These are phyloP conservation scores for Quercus lobata DNA, from an alignment of 331 rosid genomes.

Conservation along the genomic window DNA sequence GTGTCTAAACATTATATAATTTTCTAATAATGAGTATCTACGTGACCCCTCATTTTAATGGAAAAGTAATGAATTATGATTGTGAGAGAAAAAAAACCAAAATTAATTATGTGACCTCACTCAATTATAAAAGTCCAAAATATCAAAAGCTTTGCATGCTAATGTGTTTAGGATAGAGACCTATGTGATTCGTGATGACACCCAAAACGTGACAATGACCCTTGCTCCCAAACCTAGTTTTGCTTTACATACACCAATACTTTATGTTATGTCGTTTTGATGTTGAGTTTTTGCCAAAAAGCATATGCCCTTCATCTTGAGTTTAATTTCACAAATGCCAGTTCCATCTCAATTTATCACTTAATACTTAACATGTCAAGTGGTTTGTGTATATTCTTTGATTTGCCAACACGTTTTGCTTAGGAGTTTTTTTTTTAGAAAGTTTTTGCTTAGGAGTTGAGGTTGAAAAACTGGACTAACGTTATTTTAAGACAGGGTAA, in stretches of 20 bases:
- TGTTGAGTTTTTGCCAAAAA: neutral
- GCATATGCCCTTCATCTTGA: neutral
- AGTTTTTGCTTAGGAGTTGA: too few relatives aligned
- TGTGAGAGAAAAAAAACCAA: neutral
- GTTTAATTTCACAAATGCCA: conserved; percentile 10
- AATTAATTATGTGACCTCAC: neutral
- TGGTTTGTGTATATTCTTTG: too few relatives aligned
- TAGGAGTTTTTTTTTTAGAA: too few relatives aligned
- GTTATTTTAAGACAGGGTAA: too few relatives aligned
- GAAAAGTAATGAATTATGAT: neutral
- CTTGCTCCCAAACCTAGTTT: neutral
- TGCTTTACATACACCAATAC: neutral
- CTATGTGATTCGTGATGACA: conserved; percentile 17
- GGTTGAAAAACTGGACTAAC: too few relatives aligned
- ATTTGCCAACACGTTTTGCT: too few relatives aligned
- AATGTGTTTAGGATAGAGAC: neutral
- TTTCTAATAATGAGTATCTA: neutral
- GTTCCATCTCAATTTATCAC: neutral
- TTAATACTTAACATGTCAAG: too few relatives aligned
- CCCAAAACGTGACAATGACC: conserved; percentile 10
- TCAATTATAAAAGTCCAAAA: neutral
- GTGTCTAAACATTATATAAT: neutral
- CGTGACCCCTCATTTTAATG: neutral
- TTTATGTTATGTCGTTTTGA: neutral
- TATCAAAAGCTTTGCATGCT: neutral